These are phyloP conservation scores for Stephanodiscus minutulus DNA, from an alignment of 108 stramenopile genomes.

Conservation along the genomic window DNA sequence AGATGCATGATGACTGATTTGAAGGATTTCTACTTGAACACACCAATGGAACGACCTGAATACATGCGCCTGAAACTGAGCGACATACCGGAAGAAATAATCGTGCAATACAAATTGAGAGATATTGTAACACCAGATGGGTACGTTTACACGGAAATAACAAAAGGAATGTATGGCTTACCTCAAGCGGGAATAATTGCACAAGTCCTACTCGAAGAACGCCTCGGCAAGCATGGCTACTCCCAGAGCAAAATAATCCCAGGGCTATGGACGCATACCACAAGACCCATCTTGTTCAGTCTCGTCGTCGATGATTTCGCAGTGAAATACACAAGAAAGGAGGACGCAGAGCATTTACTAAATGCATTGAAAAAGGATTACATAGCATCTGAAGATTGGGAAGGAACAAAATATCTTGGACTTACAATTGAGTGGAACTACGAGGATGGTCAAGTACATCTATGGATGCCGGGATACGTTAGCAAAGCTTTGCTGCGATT, in stretches of 20 bases:
- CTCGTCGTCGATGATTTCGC: neutral
- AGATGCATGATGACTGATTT: neutral
- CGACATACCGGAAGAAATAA: neutral
- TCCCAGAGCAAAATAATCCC: no score
- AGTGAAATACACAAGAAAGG: no score
- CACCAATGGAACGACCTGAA: neutral
- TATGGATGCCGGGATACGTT: constrained; percentile 1
- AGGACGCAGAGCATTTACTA: constrained; percentile 1
- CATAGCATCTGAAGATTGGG: neutral
- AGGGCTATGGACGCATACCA: neutral
- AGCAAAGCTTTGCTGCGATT: neutral
- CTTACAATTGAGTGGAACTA: no score
- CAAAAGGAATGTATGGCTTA: neutral
- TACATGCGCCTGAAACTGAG: no score
- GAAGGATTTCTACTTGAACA: neutral
- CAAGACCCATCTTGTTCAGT: neutral
- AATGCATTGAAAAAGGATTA: neutral
- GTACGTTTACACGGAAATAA: neutral
- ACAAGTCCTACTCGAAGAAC: neutral
- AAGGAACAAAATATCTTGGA: neutral
- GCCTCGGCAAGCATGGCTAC: no score
- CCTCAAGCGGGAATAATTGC: no score
- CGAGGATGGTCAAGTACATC: no score
- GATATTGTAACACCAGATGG: neutral
- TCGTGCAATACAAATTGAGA: neutral